phyloP scores from a whole-genome alignment of 2,329 filamentous ascomycete genomes.

The Apiospora rasikravindrae region DNA sequence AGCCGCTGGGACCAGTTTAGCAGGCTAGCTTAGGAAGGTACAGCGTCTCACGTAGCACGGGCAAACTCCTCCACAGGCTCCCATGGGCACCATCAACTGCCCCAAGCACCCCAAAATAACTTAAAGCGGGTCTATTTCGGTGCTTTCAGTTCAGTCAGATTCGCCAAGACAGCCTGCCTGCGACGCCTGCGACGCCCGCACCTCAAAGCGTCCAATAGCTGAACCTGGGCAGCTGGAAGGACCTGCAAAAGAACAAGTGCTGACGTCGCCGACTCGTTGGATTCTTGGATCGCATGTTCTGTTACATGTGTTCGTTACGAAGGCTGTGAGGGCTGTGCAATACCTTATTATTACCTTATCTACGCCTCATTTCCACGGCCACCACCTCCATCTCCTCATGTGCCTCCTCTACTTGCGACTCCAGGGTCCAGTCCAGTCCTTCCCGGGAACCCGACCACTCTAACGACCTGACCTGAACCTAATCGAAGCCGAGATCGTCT shows the following conservation, averaged over 20 bases:
- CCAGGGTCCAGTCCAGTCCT: not conserved
- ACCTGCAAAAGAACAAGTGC: not conserved
- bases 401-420: not conserved
- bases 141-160: not conserved
- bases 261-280: not conserved
- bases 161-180: not conserved
- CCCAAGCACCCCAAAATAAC: not conserved
- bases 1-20: not conserved
- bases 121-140: not conserved
- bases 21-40: not conserved
- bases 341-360: not conserved
- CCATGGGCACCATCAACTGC: too few species aligned
- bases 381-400: not conserved
- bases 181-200: too few species aligned
- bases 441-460: not conserved
- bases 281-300: not conserved
- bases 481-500: not conserved
- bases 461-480: not conserved
- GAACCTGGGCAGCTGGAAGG: not conserved
- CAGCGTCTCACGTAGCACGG: not conserved
- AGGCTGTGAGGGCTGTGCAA: not conserved
- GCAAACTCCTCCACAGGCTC: not conserved
- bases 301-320: not conserved
- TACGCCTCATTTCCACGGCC: not conserved
- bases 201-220: not conserved